Evolutionary conservation across 2,329 filamentous ascomycete genomes (phyloP).

Genomic region (Cladosporium sp.): DNA sequence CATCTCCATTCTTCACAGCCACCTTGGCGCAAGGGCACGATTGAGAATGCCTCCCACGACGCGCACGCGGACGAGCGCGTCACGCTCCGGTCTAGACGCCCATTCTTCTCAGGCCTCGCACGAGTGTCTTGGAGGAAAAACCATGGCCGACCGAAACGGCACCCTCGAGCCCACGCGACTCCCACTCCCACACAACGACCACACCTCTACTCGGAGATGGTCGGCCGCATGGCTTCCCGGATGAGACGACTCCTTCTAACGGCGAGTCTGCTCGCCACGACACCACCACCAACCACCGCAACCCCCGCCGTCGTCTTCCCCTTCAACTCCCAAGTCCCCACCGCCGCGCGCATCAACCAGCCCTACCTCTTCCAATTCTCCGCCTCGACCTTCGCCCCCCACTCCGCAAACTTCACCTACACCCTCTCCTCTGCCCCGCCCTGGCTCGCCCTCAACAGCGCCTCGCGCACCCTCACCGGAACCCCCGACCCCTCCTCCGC

Average conservation of each 20-base stretch:
- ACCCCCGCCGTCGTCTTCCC: conserved; percentile 54
- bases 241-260: not conserved
- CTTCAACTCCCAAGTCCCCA: conserved; percentile 77
- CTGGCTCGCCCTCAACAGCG: conserved; percentile 69
- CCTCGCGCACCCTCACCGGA: conserved; percentile 61
- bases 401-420: conserved; percentile 54
- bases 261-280: not conserved
- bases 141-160: not conserved
- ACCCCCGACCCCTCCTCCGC: conserved; percentile 55
- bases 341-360: conserved; percentile 63
- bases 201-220: not conserved
- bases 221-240: not conserved
- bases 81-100: not conserved
- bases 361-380: conserved; percentile 68
- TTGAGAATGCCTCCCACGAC: conserved; percentile 4
- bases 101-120: not conserved
- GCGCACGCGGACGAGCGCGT: conserved; percentile 11
- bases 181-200: not conserved
- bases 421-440: conserved; percentile 57
- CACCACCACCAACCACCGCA: conserved; percentile 14
- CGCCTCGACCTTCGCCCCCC: conserved; percentile 64
- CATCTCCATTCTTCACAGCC: conserved; percentile 9
- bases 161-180: conserved; percentile 1
- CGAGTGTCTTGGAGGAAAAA: not conserved
- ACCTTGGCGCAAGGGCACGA: conserved; percentile 11